Evolutionary conservation across 305 asterid genomes (phyloP).

Genomic region (Solanum hybrid): DNA sequence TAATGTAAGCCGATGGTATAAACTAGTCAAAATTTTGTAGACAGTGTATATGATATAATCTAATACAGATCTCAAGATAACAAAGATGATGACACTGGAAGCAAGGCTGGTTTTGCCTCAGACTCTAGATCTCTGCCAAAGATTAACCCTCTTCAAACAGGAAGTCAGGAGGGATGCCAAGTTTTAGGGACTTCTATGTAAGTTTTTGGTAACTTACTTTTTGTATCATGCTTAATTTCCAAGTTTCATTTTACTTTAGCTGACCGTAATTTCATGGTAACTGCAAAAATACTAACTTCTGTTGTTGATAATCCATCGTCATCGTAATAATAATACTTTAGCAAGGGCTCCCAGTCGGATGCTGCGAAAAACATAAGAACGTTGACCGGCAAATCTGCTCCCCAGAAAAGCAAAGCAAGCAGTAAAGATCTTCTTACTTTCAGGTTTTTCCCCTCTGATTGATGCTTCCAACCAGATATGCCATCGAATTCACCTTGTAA

Average conservation of each 20-base stretch:
- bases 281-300: not conserved
- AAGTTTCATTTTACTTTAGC: not conserved
- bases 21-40: not conserved
- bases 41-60: slow-evolving; percentile 7
- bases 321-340: slow-evolving; percentile 18
- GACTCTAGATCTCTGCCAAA: slow-evolving; percentile 24
- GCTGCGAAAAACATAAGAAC: slow-evolving; percentile 14
- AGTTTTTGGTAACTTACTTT: slow-evolving; percentile 15
- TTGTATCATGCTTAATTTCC: slow-evolving; percentile 8
- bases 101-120: slow-evolving; percentile 28
- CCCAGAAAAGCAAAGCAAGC: slow-evolving; percentile 21
- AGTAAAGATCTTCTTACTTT: slow-evolving; percentile 25
- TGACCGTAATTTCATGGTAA: not conserved
- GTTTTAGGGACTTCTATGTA: slow-evolving; percentile 28
- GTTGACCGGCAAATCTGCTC: slow-evolving; percentile 22
- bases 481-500: not conserved
- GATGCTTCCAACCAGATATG: not conserved
- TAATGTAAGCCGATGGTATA: slow-evolving; percentile 25
- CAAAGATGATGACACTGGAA: slow-evolving; percentile 20
- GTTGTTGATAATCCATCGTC: not conserved
- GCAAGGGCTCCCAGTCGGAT: slow-evolving; percentile 19
- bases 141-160: slow-evolving; percentile 30
- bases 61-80: slow-evolving; percentile 28
- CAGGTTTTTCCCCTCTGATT: slow-evolving; percentile 31
- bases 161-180: slow-evolving; percentile 29